These are phyloP conservation scores for Spergularia azorica DNA, from an alignment of 179 eudicot species.

Conservation along the genomic window DNA sequence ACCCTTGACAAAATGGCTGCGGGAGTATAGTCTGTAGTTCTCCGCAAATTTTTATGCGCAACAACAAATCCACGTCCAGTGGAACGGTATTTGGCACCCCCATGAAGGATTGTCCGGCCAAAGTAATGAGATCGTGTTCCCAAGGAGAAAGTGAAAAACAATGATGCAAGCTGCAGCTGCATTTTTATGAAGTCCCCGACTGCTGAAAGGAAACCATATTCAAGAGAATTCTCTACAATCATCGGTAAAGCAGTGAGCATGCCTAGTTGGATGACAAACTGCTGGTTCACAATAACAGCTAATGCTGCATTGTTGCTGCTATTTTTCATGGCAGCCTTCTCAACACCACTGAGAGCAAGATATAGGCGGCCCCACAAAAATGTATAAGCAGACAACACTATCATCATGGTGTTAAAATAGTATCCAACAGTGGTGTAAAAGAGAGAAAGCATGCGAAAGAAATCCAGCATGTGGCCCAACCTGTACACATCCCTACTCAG, in stretches of 20 bases:
- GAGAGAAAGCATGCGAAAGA: constrained; percentile 96
- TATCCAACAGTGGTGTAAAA: constrained; percentile 85
- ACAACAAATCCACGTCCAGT: constrained; percentile 99
- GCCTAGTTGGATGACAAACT: constrained; percentile 82
- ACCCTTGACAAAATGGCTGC: constrained; percentile 97
- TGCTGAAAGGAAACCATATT: constrained; percentile 87
- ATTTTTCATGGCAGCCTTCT: constrained; percentile 40
- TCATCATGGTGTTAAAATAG: constrained; percentile 82
- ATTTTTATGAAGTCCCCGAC: constrained; percentile 88
- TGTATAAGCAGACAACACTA: constrained; percentile 69
- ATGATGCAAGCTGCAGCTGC: constrained; percentile 81
- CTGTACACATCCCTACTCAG: constrained; percentile 93
- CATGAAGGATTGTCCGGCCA: constrained; percentile 93
- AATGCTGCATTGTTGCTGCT: constrained; percentile 66
- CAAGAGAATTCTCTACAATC: constrained; percentile 92
- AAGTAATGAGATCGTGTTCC: constrained; percentile 88
- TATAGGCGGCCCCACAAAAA: constrained; percentile 96
- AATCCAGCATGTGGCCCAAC: constrained; percentile 88
- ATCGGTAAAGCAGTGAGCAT: constrained; percentile 93
- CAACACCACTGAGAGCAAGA: constrained; percentile 91
- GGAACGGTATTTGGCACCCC: constrained; percentile 90
- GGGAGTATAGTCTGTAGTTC: constrained; percentile 81
- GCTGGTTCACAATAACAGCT: constrained; percentile 79
- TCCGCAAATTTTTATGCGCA: constrained; percentile 80
- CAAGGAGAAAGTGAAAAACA: constrained; percentile 87